Conservation (phyloP, 805 yeast species). For the Yamadazyma tumulicola region DNA sequence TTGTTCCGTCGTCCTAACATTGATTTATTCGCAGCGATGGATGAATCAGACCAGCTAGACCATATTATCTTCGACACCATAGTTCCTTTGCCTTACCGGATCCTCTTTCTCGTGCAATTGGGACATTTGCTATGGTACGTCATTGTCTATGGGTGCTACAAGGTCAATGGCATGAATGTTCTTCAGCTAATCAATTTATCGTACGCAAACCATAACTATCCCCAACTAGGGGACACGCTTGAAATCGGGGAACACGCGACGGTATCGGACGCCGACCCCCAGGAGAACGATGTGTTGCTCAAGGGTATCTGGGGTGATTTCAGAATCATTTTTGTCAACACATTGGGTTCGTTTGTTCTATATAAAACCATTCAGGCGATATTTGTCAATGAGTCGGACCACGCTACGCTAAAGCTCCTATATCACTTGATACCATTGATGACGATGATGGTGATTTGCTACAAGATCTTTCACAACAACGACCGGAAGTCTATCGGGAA, state of each 20-base stretch:
- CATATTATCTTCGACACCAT: constrained; percentile 23
- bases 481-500: constrained; percentile 31
- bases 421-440: constrained; percentile 30
- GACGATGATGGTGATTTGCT: constrained; percentile 32
- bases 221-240: constrained; percentile 18
- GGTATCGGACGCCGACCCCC: constrained; percentile 23
- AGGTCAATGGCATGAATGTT: constrained; percentile 42
- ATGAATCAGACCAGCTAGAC: constrained; percentile 10
- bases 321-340: constrained; percentile 21
- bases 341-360: constrained; percentile 9
- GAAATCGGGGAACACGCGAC: constrained; percentile 33
- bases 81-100: constrained; percentile 41
- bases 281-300: constrained; percentile 29
- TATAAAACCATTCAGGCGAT: constrained; percentile 11
- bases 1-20: background rate
- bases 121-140: constrained; percentile 55
- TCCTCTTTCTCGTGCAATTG: constrained; percentile 44
- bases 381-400: constrained; percentile 10
- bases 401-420: constrained; percentile 9
- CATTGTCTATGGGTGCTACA: constrained; percentile 37
- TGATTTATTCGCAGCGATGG: background rate
- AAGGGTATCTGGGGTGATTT: constrained; percentile 34
- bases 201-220: constrained; percentile 36
- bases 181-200: constrained; percentile 40
- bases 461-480: constrained; percentile 32